Base-by-base conservation (phyloP, 345 rosid species). In the Angophora floribunda region DNA sequence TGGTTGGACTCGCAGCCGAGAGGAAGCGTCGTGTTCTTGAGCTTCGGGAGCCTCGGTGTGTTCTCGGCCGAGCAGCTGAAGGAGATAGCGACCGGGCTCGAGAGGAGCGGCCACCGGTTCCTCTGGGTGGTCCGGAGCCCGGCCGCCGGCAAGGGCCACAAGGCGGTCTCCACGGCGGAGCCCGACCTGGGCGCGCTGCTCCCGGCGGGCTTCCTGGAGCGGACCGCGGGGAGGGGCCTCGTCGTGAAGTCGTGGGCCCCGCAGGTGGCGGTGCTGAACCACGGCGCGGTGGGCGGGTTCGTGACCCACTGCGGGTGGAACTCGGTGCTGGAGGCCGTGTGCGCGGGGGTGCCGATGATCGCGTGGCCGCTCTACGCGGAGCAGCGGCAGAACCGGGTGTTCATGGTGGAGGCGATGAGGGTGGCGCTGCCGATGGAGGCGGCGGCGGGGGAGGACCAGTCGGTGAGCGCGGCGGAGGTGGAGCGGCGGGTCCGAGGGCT, bases 301-400 rank as follows among this genome's bases (percentile, higher is more conserved):
- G 95, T 95, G 49, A 95, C 93, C 82, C 98, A 95, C 86, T 93
- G 97, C 47, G 97, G 99, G 7, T 96, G 96, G 98, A 96, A 95
- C 88, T 94, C 98, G 7, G 88, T 92, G 28, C 93, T 96, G 1
- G 99, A 95, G 89, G 91, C 95, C 1, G 89, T 95, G 51, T 87
- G 91, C 14, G 93, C 94, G 0, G 97, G 97, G 7, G 92, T 93
- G 59, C 94, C 93, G 0, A 91, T 94, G 94, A 65, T 94, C 36
- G 95, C 93, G 1, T 94, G 94, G 96, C 96, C 95, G 5, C 87
- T 93, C 13, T 93, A 94, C 13, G 94, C 94, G 5, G 96, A 93
- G 90, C 95, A 93, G 57, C 88, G 85, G 88, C n/a, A 88, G 41
- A 94, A 93, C 52, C 51, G 89, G n/a, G 86, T 88, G 52, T 67